Evolutionary conservation across 2,329 filamentous ascomycete species (phyloP), one percentile per base, ranked within the genome.

Genomic region (Hymenoscyphus scutula): DNA sequence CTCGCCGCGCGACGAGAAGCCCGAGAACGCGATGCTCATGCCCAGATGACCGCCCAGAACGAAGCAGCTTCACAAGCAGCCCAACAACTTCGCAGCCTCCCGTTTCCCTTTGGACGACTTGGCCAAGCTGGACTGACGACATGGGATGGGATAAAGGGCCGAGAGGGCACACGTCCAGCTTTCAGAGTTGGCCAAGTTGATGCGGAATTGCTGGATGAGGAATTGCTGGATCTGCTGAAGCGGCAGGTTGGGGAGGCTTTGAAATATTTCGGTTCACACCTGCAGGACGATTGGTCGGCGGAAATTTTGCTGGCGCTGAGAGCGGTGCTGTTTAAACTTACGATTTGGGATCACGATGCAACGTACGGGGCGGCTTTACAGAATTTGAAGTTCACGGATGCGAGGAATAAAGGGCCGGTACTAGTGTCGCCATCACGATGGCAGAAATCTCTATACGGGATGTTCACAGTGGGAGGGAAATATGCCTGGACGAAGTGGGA

Each of bases 101-200:
- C 85, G 3, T 84, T 80, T 66, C 87, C 88, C n/a, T 76, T 92
- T 65, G 83, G 84, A 74, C 80, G 80, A 64, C 73, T 89, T 59
- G 82, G 81, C 61, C 73, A 69, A 62, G 74, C 77, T 0, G 77
- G 78, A 37, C 73, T 84, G 19, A 77, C 78, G 41, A 77, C 85
- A 60, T 96, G 90, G 91, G 85, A 92, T 72, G 79, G 83, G 4
- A 78, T 94, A 51, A 85, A 85, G 45, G 88, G 89, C 5, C 86
- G 90, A 64, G 88, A 92, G 73, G 91, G 92, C 53, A 94, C 90
- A 27, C 82, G 87, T 17, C 94, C 95, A 5, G 89, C 91, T 11
- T 97, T 97, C 75, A 88, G 95, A 60, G 95, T 99, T 30, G 92
- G 94, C 30, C 95, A 99, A 77, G 91, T 98, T 53, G 95, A 99